These are phyloP conservation scores for Thalassiosira allenii DNA, from an alignment of 352 stramenopile genomes.

Conservation along the genomic window DNA sequence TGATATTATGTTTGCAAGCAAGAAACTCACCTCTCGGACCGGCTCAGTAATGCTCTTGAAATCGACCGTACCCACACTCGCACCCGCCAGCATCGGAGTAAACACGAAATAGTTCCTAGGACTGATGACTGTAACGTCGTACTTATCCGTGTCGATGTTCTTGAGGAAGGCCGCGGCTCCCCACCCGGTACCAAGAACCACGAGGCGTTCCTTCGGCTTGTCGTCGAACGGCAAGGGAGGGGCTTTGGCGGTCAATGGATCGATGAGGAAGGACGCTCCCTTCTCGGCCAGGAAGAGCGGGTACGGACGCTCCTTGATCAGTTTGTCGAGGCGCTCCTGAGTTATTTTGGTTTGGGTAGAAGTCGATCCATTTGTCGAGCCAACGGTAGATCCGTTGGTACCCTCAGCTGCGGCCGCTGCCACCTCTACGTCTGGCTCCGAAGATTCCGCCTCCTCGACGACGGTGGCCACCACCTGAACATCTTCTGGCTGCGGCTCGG, in stretches of 20 bases:
- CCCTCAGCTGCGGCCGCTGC: neutral
- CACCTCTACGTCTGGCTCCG: conserved; percentile 1
- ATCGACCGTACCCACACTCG: conserved; percentile 87
- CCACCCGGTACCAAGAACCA: conserved; percentile 89
- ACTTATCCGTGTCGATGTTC: conserved; percentile 82
- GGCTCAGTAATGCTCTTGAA: conserved; percentile 88
- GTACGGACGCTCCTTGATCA: conserved; percentile 74
- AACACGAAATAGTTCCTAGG: conserved; percentile 90
- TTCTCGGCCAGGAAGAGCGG: conserved; percentile 85
- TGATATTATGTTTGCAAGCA: conserved; percentile 1
- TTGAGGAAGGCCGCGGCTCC: conserved; percentile 87
- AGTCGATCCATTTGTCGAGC: neutral
- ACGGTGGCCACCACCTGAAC: too few species aligned
- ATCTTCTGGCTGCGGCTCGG: too few species aligned
- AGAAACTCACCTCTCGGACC: conserved; percentile 79
- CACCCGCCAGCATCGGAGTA: conserved; percentile 89
- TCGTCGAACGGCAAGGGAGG: conserved; percentile 3
- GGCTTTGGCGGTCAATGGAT: conserved; percentile 22
- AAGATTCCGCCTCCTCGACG: neutral
- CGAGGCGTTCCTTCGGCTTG: conserved; percentile 76
- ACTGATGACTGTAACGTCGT: conserved; percentile 87
- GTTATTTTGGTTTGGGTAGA: conserved; percentile 10
- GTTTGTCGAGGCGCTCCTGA: conserved; percentile 49
- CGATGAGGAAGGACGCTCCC: conserved; percentile 60
- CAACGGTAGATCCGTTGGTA: neutral